Evolutionary conservation across 805 yeast genomes (phyloP).

Genomic region (Myxozyma neglecta): DNA sequence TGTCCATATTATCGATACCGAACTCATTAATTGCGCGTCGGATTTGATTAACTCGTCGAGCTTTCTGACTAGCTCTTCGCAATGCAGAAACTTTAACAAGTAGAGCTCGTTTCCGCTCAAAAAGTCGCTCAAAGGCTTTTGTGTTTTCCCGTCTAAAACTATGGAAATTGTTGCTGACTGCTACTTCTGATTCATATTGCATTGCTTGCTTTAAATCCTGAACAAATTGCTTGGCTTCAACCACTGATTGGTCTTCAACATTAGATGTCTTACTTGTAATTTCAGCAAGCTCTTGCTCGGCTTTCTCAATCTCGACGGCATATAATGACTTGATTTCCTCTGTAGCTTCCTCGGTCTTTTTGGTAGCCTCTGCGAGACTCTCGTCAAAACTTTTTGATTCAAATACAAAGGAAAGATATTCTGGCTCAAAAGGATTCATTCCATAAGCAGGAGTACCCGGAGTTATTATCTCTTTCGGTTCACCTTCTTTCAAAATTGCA

Average conservation of each 20-base stretch:
- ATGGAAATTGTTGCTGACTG: background rate
- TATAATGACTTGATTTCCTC: background rate
- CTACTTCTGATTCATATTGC: background rate
- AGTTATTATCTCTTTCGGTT: background rate
- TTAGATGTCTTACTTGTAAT: background rate
- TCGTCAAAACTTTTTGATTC: background rate
- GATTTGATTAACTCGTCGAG: conserved; percentile 58
- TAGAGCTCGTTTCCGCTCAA: conserved; percentile 56
- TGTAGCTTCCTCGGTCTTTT: background rate
- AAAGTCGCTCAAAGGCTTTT: background rate
- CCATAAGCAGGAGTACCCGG: conserved; percentile 17
- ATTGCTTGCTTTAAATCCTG: background rate
- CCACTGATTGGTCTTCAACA: background rate
- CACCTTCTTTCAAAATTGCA: background rate
- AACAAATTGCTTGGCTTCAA: background rate
- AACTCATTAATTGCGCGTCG: conserved; percentile 75
- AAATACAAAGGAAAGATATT: background rate
- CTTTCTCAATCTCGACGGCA: background rate
- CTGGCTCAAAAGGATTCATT: conserved; percentile 1
- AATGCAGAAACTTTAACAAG: conserved; percentile 69
- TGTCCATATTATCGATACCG: conserved; percentile 80
- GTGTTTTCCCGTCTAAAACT: background rate
- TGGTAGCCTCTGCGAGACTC: background rate
- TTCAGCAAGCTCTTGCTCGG: background rate
- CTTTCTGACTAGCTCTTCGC: conserved; percentile 64